Evolutionary conservation across 306 rosid species (phyloP).

Genomic region (Cicer arietinum): DNA sequence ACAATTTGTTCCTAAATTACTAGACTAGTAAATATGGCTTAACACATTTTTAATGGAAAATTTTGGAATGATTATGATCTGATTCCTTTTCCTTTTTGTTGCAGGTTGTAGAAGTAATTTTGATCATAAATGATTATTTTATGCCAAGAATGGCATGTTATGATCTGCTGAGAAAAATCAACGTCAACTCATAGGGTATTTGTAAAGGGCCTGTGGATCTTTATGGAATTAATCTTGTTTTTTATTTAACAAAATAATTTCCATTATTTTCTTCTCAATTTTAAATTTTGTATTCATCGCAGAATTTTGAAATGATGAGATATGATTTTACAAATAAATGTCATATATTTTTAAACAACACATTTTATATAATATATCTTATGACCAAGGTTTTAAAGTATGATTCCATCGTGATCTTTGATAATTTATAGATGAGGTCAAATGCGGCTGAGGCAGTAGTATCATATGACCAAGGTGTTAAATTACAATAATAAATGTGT

Average conservation of each 20-base stretch:
- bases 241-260: background rate
- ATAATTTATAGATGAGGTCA: too few relatives aligned
- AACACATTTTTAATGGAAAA: background rate
- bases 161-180: slow-evolving; percentile 81
- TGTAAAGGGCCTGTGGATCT: background rate
- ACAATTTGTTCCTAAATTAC: background rate
- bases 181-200: slow-evolving; percentile 44
- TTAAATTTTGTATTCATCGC: slow-evolving; percentile 12
- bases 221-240: slow-evolving; percentile 19
- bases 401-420: too few relatives aligned
- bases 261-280: background rate
- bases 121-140: slow-evolving; percentile 87
- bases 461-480: too few relatives aligned
- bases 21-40: background rate
- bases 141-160: slow-evolving; percentile 96
- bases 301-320: slow-evolving; percentile 27
- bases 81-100: slow-evolving; percentile 16
- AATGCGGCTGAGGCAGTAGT: too few relatives aligned
- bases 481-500: too few relatives aligned
- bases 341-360: slow-evolving; percentile 17
- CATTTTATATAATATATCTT: background rate
- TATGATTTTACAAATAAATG: slow-evolving; percentile 27
- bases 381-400: too few relatives aligned
- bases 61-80: slow-evolving; percentile 10
- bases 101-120: slow-evolving; percentile 69